Percentiles rank a stretch among this genome's conserved stretches.
phyloP scores from a whole-genome alignment of 768 basidiomycete genomes.

The Lyophyllum atratum region DNA sequence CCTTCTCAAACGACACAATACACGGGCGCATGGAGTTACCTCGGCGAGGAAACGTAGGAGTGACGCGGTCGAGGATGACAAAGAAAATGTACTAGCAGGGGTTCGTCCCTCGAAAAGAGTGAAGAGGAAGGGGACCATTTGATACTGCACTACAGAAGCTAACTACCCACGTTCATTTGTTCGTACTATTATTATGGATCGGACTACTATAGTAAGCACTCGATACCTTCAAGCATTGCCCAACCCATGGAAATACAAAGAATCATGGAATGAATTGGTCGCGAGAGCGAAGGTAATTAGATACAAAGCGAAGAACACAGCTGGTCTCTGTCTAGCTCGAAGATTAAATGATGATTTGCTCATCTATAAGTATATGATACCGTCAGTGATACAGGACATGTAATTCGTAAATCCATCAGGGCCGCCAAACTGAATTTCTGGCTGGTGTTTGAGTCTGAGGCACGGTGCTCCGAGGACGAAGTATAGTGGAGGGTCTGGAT shows the following conservation, averaged over 20 bases:
- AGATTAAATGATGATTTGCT: slow-evolving; percentile 3
- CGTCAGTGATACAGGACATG: slow-evolving; percentile 8
- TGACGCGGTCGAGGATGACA: neutral
- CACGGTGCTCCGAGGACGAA: slow-evolving; percentile 39
- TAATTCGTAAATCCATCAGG: slow-evolving; percentile 34
- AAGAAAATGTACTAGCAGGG: slow-evolving; percentile 3
- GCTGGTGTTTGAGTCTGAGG: slow-evolving; percentile 46
- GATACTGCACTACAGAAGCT: neutral
- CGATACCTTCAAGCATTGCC: neutral
- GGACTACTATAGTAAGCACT: no score
- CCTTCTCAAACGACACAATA: slow-evolving; percentile 65
- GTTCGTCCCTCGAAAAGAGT: slow-evolving; percentile 5
- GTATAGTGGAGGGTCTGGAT: slow-evolving; percentile 48
- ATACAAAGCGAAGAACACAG: slow-evolving; percentile 8
- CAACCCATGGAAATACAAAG: no score
- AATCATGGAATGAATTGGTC: neutral
- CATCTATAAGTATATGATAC: neutral
- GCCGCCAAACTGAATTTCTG: slow-evolving; percentile 66
- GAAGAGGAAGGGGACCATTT: slow-evolving; percentile 1
- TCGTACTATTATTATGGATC: no score
- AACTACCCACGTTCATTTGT: neutral
- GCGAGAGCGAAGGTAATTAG: slow-evolving; percentile 1
- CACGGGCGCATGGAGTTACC: slow-evolving; percentile 50
- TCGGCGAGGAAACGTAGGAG: slow-evolving; percentile 27
- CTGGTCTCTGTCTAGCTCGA: neutral